These are phyloP conservation scores for Astrothelium subdiscretum DNA, from an alignment of 495 filamentous ascomycete species.

Conservation along the genomic window DNA sequence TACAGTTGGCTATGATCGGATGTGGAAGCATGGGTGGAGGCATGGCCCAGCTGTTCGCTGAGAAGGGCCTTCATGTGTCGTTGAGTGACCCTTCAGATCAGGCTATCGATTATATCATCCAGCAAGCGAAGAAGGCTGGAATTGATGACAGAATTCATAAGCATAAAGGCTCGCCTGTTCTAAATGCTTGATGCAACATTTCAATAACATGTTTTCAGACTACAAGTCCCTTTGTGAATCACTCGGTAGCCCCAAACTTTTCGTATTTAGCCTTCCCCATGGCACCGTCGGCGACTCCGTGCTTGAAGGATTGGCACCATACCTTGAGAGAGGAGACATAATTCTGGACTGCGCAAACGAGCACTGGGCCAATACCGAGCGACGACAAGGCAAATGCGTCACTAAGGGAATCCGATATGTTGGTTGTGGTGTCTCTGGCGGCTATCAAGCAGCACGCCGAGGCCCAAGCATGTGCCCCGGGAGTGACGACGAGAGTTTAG, in stretches of 20 bases:
- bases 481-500: slow-evolving; percentile 45
- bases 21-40: slow-evolving; percentile 55
- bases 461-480: slow-evolving; percentile 56
- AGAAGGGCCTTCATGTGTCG: slow-evolving; percentile 48
- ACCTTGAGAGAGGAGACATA: slow-evolving; percentile 51
- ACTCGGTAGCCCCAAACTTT: slow-evolving; percentile 25
- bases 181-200: slow-evolving; percentile 23
- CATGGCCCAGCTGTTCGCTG: slow-evolving; percentile 55
- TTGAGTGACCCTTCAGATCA: slow-evolving; percentile 44
- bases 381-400: slow-evolving; percentile 45
- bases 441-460: slow-evolving; percentile 54
- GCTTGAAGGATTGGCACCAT: slow-evolving; percentile 43
- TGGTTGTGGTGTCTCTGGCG: slow-evolving; percentile 58
- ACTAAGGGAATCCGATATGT: slow-evolving; percentile 50
- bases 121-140: slow-evolving; percentile 26
- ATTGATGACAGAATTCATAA: slow-evolving; percentile 27
- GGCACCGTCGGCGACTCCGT: slow-evolving; percentile 56
- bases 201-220: neutral
- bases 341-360: slow-evolving; percentile 66
- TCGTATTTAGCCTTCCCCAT: slow-evolving; percentile 60
- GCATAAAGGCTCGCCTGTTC: slow-evolving; percentile 13
- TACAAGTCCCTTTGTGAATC: slow-evolving; percentile 14
- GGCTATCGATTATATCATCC: slow-evolving; percentile 35
- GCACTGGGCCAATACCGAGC: slow-evolving; percentile 55
- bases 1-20: slow-evolving; percentile 49